Conservation (phyloP, 495 filamentous ascomycete species). For the Penicillium macrosclerotiorum region DNA sequence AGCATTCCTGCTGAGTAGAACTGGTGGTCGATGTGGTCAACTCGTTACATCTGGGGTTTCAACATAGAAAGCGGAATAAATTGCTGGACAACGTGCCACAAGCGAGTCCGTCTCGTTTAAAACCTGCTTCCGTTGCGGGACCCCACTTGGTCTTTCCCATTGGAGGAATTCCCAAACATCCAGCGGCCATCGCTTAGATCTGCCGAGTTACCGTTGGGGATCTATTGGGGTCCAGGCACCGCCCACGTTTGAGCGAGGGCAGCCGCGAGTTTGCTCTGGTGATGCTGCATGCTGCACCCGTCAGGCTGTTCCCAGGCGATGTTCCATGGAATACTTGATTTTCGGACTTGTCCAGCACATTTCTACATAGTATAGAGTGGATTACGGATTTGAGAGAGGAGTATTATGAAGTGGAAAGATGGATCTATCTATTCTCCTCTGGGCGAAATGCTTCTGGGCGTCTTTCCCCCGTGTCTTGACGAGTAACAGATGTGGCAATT, state of each 20-base stretch:
- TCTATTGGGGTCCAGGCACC: conserved; percentile 4
- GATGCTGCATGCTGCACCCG: too few relatives aligned
- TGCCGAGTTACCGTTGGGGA: not conserved
- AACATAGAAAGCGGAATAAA: conserved; percentile 1
- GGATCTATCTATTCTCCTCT: too few relatives aligned
- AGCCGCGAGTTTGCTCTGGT: not conserved
- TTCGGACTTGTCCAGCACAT: too few relatives aligned
- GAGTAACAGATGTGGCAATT: too few relatives aligned
- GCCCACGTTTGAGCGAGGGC: not conserved
- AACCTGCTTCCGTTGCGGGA: conserved; percentile 1
- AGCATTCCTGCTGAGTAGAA: conserved; percentile 2
- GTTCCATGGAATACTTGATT: too few relatives aligned
- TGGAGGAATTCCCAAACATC: not conserved
- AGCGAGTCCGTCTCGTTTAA: conserved; percentile 1
- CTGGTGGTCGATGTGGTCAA: too few relatives aligned
- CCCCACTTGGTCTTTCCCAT: conserved; percentile 2
- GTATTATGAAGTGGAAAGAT: too few relatives aligned
- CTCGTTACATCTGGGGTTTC: not conserved
- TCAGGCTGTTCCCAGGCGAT: too few relatives aligned
- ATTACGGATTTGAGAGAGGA: too few relatives aligned
- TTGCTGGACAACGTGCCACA: conserved; percentile 1
- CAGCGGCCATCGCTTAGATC: not conserved
- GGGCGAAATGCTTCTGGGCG: too few relatives aligned
- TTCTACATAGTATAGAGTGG: too few relatives aligned
- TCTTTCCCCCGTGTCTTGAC: too few relatives aligned